Evolutionary conservation across 495 filamentous ascomycete genomes (phyloP).

Genomic region (Chaetomium fimeti): DNA sequence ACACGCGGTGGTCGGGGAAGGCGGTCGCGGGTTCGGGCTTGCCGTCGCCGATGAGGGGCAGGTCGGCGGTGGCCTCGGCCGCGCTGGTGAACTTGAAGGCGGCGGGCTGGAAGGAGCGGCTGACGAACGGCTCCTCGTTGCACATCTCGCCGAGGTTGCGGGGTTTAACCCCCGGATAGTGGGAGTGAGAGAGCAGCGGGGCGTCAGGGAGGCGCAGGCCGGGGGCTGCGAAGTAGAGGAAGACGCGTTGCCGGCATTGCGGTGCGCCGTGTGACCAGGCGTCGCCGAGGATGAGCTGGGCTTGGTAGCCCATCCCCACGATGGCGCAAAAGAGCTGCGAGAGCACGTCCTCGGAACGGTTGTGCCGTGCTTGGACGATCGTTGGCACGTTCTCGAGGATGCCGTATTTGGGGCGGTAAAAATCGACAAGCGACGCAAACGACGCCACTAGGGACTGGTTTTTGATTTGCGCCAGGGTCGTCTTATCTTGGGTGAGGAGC

Average conservation of each 20-base stretch:
- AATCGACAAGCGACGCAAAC: slow-evolving; percentile 68
- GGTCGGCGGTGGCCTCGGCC: slow-evolving; percentile 51
- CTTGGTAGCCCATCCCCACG: slow-evolving; percentile 72
- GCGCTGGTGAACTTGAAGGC: slow-evolving; percentile 57
- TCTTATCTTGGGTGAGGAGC: slow-evolving; percentile 52
- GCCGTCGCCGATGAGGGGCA: slow-evolving; percentile 59
- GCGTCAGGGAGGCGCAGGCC: slow-evolving; percentile 52
- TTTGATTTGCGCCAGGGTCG: slow-evolving; percentile 46
- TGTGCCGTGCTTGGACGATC: slow-evolving; percentile 50
- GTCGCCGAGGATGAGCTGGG: slow-evolving; percentile 60
- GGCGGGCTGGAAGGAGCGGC: slow-evolving; percentile 48
- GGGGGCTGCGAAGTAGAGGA: slow-evolving; percentile 64
- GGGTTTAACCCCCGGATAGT: slow-evolving; percentile 37
- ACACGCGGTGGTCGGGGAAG: slow-evolving; percentile 63
- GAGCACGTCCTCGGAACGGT: slow-evolving; percentile 57
- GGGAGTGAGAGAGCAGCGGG: slow-evolving; percentile 62
- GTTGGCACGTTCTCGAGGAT: slow-evolving; percentile 68
- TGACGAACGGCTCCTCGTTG: slow-evolving; percentile 59
- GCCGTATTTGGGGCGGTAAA: slow-evolving; percentile 69
- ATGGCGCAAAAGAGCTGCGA: slow-evolving; percentile 66
- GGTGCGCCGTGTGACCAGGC: slow-evolving; percentile 65
- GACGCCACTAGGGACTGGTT: slow-evolving; percentile 72
- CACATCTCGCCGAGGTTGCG: slow-evolving; percentile 56
- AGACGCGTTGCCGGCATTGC: slow-evolving; percentile 62
- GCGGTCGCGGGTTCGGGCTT: slow-evolving; percentile 49